These are phyloP conservation scores for Aspergillus fumigatiaffinis DNA, from an alignment of 2,329 filamentous ascomycete genomes.

Conservation along the genomic window DNA sequence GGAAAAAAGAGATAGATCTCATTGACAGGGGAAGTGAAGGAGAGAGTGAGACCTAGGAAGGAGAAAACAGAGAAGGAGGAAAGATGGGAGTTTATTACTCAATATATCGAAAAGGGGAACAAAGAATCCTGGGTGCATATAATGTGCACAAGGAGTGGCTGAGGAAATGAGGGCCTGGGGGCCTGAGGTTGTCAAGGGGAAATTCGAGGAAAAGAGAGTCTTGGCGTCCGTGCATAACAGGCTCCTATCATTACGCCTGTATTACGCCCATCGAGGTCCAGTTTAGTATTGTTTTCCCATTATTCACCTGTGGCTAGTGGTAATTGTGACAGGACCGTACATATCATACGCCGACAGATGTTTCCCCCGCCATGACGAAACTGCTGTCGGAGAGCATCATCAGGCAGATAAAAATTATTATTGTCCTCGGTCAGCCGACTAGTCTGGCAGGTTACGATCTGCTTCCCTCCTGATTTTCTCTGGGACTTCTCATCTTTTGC, in stretches of 20 bases:
- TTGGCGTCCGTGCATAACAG: not conserved
- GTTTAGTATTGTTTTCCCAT: not conserved
- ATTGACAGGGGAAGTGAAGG: constrained; percentile 4
- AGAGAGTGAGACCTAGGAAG: constrained; percentile 2
- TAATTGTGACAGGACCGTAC: not conserved
- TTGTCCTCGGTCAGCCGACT: not conserved
- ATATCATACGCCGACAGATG: not conserved
- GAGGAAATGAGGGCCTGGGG: not conserved
- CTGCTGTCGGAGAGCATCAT: constrained; percentile 13
- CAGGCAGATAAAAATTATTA: constrained; percentile 21
- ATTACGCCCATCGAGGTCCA: not conserved
- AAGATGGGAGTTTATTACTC: constrained; percentile 2
- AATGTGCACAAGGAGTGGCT: not conserved
- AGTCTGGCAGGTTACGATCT: not conserved
- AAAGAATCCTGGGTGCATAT: too few relatives aligned
- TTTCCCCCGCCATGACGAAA: constrained; percentile 24
- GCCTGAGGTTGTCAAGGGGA: not conserved
- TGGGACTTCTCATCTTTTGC: not conserved
- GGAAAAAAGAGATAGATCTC: not conserved
- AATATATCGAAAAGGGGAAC: not conserved
- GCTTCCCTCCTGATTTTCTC: not conserved
- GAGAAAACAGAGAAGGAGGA: constrained; percentile 2
- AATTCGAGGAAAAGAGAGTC: not conserved
- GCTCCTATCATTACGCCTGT: not conserved
- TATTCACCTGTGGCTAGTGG: not conserved